These are phyloP conservation scores for Begonia fuchsioides DNA, from an alignment of 306 rosid genomes.

Conservation along the genomic window DNA sequence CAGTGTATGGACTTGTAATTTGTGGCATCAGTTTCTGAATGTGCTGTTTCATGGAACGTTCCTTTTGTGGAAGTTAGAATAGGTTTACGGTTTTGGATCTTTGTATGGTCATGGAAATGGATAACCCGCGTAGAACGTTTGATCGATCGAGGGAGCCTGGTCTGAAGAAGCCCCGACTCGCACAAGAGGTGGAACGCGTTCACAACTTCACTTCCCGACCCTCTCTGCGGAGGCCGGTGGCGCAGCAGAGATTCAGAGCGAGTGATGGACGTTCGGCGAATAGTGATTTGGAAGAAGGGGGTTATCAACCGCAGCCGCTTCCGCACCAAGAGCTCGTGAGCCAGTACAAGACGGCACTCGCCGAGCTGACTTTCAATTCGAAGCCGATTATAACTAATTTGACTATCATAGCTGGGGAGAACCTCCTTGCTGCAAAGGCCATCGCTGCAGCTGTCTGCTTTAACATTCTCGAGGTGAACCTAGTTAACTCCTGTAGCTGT, in stretches of 20 bases:
- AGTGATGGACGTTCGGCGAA: constrained; percentile 39
- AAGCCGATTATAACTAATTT: constrained; percentile 78
- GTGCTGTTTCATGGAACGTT: neutral
- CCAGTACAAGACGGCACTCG: constrained; percentile 63
- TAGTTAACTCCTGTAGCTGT: constrained; percentile 32
- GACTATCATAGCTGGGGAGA: constrained; percentile 89
- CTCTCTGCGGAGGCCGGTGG: constrained; percentile 42
- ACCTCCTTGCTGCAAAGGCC: constrained; percentile 43
- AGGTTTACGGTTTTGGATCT: constrained; percentile 37
- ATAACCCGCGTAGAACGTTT: constrained; percentile 65
- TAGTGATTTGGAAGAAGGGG: constrained; percentile 39
- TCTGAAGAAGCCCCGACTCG: constrained; percentile 65
- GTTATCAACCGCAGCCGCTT: constrained; percentile 54
- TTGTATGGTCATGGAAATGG: constrained; percentile 46
- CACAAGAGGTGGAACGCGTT: constrained; percentile 39
- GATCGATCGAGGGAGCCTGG: constrained; percentile 76
- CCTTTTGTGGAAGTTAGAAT: constrained; percentile 7
- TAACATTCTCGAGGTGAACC: constrained; percentile 92
- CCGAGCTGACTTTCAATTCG: constrained; percentile 83
- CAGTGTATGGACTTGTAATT: neutral
- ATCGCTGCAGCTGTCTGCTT: constrained; percentile 49
- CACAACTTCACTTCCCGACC: constrained; percentile 28
- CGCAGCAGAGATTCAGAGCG: constrained; percentile 31
- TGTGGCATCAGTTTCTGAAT: no score
- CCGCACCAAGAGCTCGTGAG: constrained; percentile 60